Base-by-base conservation (phyloP, 148 eudicot genomes). In the Oxyria digyna region DNA sequence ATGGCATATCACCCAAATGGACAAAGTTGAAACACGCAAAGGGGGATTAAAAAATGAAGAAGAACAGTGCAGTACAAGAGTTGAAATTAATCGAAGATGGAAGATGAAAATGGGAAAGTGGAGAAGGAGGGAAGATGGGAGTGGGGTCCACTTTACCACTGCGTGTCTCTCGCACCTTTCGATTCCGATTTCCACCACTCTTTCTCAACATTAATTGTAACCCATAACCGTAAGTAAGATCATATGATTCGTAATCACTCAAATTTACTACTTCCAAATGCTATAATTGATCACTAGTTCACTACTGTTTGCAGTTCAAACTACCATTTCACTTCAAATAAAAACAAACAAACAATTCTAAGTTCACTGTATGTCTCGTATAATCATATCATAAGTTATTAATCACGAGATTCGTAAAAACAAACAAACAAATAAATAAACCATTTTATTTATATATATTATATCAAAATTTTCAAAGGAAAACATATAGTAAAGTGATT, bases 1-100 rank as follows among this genome's bases (percentile, higher is more conserved):
- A 57, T 57, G 63, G 14, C 18, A 27, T 57, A 4, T 27, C 63
- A 57, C 63, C 63, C 35, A 57, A 57, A 57, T 57, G 27, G 63
- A 27, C 35, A 27, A 57, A 57, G 13, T 15, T 8, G 35, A 27
- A 57, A 57, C 35, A 57, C 63, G 63, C 63, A 57, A 57, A 27
- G 35, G 17, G 5, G 17, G 5, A 57, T 57, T 57, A 57, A 27
- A 57, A 57, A 57, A n/a, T 54, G 35, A 27, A 29, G 35, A 57
- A 11, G 12, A n/a, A n/a, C n/a, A n/a, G n/a, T 27, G 63, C 63
- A 27, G 63, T 57, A 57, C n/a, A 55, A 55, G 63, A 55, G 63
- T 55, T 24, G 35, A 57, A 24, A 55, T 38, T 10, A 50, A 50
- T 50, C 57, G 57, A 21, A 20, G 26, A n/a, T n/a, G n/a, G n/a